A percentile compares a stretch with the other conserved stretches of the same genome.
These are phyloP conservation scores for Populus tomentosa DNA, from an alignment of 441 rosid species.

Conservation along the genomic window DNA sequence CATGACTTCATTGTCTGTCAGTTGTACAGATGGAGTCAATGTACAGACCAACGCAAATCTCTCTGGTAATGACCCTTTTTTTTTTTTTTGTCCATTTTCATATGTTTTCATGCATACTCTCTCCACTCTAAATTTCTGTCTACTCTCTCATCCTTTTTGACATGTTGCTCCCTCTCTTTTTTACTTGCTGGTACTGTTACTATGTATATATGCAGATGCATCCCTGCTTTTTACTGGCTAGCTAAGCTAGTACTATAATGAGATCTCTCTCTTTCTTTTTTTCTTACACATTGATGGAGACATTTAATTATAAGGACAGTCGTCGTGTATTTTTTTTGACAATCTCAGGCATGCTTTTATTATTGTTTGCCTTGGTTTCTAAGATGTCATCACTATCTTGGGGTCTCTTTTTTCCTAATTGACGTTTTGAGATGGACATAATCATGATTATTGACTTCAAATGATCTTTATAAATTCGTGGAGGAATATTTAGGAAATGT, in stretches of 20 bases:
- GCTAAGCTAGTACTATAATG: background rate
- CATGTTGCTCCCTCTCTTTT: background rate
- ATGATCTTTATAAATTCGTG: background rate
- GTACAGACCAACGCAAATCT: background rate
- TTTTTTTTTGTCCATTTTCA: background rate
- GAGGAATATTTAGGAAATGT: background rate
- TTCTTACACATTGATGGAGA: background rate
- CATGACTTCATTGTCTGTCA: conserved; percentile 40
- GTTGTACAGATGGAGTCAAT: conserved; percentile 20
- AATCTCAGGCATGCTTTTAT: background rate
- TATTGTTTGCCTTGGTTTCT: conserved; percentile 16
- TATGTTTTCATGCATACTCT: conserved; percentile 1
- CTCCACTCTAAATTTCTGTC: background rate
- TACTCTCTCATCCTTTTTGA: conserved; percentile 6
- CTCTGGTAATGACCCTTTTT: conserved; percentile 17
- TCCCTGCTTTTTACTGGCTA: too few species aligned
- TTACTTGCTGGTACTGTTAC: background rate
- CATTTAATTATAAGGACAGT: background rate
- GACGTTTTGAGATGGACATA: conserved; percentile 21
- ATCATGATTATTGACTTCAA: conserved; percentile 20
- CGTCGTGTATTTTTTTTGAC: background rate
- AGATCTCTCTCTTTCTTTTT: background rate
- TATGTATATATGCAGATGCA: too few species aligned
- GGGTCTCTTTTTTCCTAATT: background rate
- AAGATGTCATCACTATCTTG: conserved; percentile 23